Percentiles rank a stretch among this genome's conserved stretches.
Evolutionary conservation across 768 basidiomycete species (phyloP).

Genomic region (Clitopilus passeckerianus): DNA sequence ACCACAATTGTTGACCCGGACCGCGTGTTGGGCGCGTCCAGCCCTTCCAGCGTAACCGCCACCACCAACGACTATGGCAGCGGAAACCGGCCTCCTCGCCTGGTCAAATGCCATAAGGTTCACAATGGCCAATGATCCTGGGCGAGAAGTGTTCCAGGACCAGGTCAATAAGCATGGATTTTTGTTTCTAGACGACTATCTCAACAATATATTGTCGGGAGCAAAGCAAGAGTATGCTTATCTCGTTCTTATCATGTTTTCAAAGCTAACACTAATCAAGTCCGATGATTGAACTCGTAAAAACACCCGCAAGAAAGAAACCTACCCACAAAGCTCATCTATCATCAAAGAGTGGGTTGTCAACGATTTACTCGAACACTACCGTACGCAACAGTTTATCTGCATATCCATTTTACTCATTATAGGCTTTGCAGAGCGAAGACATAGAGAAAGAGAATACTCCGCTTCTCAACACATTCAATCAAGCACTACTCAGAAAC

Average conservation of each 20-base stretch:
- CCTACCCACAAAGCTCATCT: constrained; percentile 29
- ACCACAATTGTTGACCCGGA: not conserved
- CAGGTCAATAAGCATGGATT: constrained; percentile 75
- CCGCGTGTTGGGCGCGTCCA: not conserved
- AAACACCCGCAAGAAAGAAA: constrained; percentile 78
- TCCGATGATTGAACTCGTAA: constrained; percentile 73
- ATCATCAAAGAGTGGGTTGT: not conserved
- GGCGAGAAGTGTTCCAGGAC: constrained; percentile 63
- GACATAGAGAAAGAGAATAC: constrained; percentile 31
- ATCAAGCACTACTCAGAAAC: constrained; percentile 35
- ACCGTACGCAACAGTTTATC: constrained; percentile 30
- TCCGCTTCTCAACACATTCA: constrained; percentile 40
- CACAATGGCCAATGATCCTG: constrained; percentile 69
- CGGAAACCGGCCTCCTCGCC: constrained; percentile 49
- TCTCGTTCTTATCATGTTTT: not conserved
- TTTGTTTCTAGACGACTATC: constrained; percentile 73
- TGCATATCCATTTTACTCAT: not conserved
- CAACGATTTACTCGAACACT: not conserved
- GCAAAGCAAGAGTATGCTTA: constrained; percentile 55
- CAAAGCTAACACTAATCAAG: constrained; percentile 26
- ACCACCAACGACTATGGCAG: constrained; percentile 21
- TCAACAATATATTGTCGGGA: constrained; percentile 66
- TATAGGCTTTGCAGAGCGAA: constrained; percentile 23
- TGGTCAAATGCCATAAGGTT: constrained; percentile 69
- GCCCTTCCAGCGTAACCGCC: not conserved